Evolutionary conservation across 192 early-diverging fungal species (phyloP), one percentile per base, ranked within the genome.

Genomic region (Oehlia diaphana): DNA sequence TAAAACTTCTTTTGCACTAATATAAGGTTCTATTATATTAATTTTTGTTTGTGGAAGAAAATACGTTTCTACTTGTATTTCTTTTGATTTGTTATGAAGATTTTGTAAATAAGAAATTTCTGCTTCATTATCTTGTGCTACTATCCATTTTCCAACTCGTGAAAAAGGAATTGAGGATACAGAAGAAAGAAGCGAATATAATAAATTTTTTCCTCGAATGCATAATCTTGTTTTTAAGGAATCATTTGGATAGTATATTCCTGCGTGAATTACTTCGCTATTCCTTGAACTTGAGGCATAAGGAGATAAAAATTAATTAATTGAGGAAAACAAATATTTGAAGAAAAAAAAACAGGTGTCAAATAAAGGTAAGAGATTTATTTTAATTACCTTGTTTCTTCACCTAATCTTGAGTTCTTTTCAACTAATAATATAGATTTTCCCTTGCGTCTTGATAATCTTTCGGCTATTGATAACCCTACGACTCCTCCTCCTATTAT

Each of bases 211-310:
- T 31, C 95, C 95, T 4, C 90, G 85, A 31, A 95, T 93, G 80
- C 95, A 96, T 0, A 97, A 83, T 33, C 63, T 70, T 12, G 94
- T 95, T 79, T 95, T 94, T 49, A 96, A 82, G 47, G 91, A 93
- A 76, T 90, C 82, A 16, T 77, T 74, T 2, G 94, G 94, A 63
- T 96, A 97, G 84, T 95, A 95, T 14, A 97, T 84, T 0, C 95
- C 95, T 9, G 92, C 94, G 66, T 97, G 95, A 78, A 97, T 97
- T 16, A 97, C 93, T 80, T 96, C 93, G 75, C 92, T 94, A 87
- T 96, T 97, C 16, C 95, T 82, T 35, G 95, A 93, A 79, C 93
- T 91, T 35, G 12, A 28, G 9, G 50, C 2, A 53, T 31, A 53
- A 53, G 50, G 14, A 19, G 13, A 53, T 53, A 13, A 53, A 19